Conservation (phyloP, 2,329 filamentous ascomycete species). For the Claviceps monticola region DNA sequence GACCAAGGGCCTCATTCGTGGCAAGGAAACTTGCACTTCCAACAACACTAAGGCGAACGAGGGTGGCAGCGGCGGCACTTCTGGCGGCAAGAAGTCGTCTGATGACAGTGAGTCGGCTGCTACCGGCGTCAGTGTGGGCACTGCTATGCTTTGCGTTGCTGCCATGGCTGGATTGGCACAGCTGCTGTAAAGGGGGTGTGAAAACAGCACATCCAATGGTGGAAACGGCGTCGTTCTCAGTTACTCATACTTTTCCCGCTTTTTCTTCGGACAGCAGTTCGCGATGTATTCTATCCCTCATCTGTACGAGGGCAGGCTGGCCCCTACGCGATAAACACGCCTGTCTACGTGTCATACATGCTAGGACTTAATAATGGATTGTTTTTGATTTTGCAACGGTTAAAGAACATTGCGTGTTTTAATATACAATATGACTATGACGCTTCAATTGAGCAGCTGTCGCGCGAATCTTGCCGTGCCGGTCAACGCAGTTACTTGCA, state of each 20-base stretch:
- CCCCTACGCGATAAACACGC: slow-evolving; percentile 11
- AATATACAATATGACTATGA: too few species aligned
- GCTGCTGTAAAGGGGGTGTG: slow-evolving; percentile 30
- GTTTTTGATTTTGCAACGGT: slow-evolving; percentile 16
- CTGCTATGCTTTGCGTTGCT: slow-evolving; percentile 31
- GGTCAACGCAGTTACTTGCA: too few species aligned
- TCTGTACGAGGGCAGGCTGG: slow-evolving; percentile 12
- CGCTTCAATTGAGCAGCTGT: too few species aligned
- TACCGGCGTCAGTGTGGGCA: slow-evolving; percentile 32
- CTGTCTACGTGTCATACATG: slow-evolving; percentile 14
- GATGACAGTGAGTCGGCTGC: slow-evolving; percentile 27
- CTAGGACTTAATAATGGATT: slow-evolving; percentile 32
- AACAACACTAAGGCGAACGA: slow-evolving; percentile 40
- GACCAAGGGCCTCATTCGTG: slow-evolving; percentile 26
- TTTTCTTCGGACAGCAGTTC: slow-evolving; percentile 22
- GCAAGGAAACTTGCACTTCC: slow-evolving; percentile 32
- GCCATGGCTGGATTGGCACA: slow-evolving; percentile 33
- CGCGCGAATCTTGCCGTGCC: too few species aligned
- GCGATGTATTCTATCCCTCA: slow-evolving; percentile 18
- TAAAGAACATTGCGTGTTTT: too few species aligned
- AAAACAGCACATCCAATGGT: slow-evolving; percentile 15
- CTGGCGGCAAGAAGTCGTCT: slow-evolving; percentile 12
- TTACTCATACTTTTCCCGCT: slow-evolving; percentile 19
- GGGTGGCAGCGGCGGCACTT: slow-evolving; percentile 20
- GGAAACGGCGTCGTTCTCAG: slow-evolving; percentile 23